A percentile compares a stretch with the other conserved stretches of the same genome.
These are phyloP conservation scores for Parachaetomium inaequale DNA, from an alignment of 495 filamentous ascomycete species.

Conservation along the genomic window DNA sequence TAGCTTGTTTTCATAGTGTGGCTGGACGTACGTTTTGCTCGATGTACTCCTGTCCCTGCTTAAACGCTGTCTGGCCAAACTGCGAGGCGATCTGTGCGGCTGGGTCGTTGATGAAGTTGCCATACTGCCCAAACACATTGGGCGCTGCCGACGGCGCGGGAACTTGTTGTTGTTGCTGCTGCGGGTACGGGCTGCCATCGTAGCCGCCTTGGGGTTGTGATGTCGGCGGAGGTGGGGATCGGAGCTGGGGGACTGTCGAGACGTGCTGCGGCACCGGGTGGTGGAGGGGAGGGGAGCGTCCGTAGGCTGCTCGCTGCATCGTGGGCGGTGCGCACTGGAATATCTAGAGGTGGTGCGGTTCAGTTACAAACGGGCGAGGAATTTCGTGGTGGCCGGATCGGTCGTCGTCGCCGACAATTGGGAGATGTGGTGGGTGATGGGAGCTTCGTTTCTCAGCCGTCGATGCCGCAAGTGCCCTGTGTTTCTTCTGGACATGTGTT, in stretches of 20 bases:
- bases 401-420: neutral
- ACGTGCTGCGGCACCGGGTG: slow-evolving; percentile 98
- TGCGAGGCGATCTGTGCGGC: slow-evolving; percentile 96
- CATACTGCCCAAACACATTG: slow-evolving; percentile 68
- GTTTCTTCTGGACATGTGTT: slow-evolving; percentile 39
- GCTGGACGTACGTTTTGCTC: slow-evolving; percentile 73
- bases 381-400: neutral
- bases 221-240: slow-evolving; percentile 84
- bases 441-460: neutral
- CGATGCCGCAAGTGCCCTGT: slow-evolving; percentile 6
- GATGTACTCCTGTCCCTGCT: slow-evolving; percentile 83
- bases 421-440: neutral
- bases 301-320: slow-evolving; percentile 84
- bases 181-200: slow-evolving; percentile 77
- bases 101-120: slow-evolving; percentile 89
- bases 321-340: slow-evolving; percentile 19
- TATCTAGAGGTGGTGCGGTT: neutral
- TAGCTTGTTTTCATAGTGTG: neutral
- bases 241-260: slow-evolving; percentile 96
- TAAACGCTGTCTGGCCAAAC: slow-evolving; percentile 85
- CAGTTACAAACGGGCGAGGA: neutral
- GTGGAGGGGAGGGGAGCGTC: slow-evolving; percentile 91
- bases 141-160: slow-evolving; percentile 38
- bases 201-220: slow-evolving; percentile 65
- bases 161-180: slow-evolving; percentile 45